phyloP scores from a whole-genome alignment of 2,329 filamentous ascomycete genomes.

The Penicillium sp. region DNA sequence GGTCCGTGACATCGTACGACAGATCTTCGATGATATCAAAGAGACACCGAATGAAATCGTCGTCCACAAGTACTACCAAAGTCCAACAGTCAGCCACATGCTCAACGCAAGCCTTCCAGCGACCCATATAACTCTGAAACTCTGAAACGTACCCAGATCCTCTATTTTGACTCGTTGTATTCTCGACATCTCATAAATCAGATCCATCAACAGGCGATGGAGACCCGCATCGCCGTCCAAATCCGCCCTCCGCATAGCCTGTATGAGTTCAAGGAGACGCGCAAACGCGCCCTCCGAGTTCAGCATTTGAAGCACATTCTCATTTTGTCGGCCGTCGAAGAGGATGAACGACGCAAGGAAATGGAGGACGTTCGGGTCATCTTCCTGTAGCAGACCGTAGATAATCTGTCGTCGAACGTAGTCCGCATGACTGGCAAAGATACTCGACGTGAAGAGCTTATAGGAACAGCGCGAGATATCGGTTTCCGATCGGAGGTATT shows the following conservation, averaged over 20 bases:
- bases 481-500: conserved; percentile 73
- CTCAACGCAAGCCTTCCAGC: neutral
- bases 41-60: conserved; percentile 79
- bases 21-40: conserved; percentile 86
- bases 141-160: conserved; percentile 66
- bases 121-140: neutral
- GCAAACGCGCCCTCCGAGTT: conserved; percentile 81
- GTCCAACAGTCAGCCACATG: conserved; percentile 6
- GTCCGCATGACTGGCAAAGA: conserved; percentile 74
- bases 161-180: conserved; percentile 77
- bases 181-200: conserved; percentile 95
- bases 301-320: conserved; percentile 82
- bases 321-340: conserved; percentile 78
- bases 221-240: conserved; percentile 55
- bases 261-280: conserved; percentile 78
- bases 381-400: conserved; percentile 84
- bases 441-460: conserved; percentile 70
- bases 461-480: conserved; percentile 80
- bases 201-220: conserved; percentile 78
- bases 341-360: conserved; percentile 81
- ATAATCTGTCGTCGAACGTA: conserved; percentile 94
- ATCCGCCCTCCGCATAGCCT: conserved; percentile 60
- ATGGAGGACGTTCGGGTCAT: conserved; percentile 77
- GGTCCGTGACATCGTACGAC: conserved; percentile 84
- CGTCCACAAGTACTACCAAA: conserved; percentile 59